phyloP scores from a whole-genome alignment of 108 stramenopile species.

The Hondaea fermentalgiana region DNA sequence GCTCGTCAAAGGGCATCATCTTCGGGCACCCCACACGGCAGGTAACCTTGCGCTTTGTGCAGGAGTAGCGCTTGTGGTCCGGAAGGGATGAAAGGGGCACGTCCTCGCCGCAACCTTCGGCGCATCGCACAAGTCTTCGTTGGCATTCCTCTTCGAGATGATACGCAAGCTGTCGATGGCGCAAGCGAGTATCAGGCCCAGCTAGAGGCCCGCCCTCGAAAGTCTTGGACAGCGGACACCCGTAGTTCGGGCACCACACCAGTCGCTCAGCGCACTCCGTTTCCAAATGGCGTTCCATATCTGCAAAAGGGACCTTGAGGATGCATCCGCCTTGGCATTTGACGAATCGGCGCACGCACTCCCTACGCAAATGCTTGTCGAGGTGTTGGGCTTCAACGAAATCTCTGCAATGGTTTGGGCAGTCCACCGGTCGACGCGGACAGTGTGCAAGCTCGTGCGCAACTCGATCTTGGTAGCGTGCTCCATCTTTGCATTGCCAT shows the following conservation, averaged over 20 bases:
- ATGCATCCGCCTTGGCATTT: neutral
- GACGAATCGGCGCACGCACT: neutral
- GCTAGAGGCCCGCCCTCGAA: neutral
- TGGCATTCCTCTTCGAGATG: neutral
- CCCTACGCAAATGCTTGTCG: neutral
- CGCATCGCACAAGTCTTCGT: neutral
- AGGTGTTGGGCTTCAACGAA: neutral
- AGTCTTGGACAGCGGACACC: neutral
- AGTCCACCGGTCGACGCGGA: neutral
- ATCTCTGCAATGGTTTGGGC: neutral
- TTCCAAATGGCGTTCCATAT: slow-evolving; percentile 2
- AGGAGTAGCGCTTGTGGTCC: neutral
- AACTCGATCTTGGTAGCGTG: neutral
- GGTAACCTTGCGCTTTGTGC: neutral
- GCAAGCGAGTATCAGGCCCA: neutral
- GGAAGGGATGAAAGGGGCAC: neutral
- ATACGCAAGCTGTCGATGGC: neutral
- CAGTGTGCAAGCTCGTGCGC: neutral
- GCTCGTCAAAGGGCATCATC: neutral
- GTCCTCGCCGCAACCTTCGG: neutral
- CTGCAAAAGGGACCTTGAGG: neutral
- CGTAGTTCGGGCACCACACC: neutral
- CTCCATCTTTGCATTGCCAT: neutral
- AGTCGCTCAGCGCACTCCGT: neutral
- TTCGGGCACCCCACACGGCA: neutral